Evolutionary conservation across 1,284 basidiomycete species (phyloP).

Genomic region (Acaromyces ingoldii): DNA sequence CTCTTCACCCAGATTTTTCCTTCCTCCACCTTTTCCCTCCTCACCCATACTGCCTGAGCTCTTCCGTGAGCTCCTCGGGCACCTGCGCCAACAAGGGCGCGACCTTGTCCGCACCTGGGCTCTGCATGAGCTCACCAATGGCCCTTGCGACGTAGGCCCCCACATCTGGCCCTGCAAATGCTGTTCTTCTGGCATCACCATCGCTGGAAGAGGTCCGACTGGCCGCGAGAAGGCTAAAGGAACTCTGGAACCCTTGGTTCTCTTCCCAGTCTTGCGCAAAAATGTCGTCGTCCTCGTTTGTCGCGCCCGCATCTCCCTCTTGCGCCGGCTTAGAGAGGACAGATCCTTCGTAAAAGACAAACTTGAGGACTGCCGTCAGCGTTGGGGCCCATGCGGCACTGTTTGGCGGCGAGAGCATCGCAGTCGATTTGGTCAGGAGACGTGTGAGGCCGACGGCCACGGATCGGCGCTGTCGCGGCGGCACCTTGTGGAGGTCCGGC

Average conservation of each 20-base stretch:
- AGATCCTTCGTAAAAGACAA: constrained; percentile 70
- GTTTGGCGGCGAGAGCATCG: constrained; percentile 65
- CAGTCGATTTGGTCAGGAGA: constrained; percentile 67
- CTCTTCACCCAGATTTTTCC: too few relatives aligned
- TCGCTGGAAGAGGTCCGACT: too few relatives aligned
- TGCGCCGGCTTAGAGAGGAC: constrained; percentile 63
- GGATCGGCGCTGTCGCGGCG: constrained; percentile 74
- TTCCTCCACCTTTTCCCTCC: too few relatives aligned
- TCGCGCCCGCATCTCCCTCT: too few relatives aligned
- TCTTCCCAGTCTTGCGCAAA: constrained; percentile 83
- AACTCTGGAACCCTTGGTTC: constrained; percentile 85
- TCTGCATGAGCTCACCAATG: too few relatives aligned
- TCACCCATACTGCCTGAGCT: too few relatives aligned
- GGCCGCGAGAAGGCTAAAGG: constrained; percentile 84
- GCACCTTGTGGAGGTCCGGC: constrained; percentile 74
- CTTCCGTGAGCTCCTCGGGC: too few relatives aligned
- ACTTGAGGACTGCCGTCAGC: constrained; percentile 61
- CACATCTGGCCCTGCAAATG: too few relatives aligned
- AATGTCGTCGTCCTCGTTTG: constrained; percentile 57
- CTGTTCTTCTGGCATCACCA: too few relatives aligned
- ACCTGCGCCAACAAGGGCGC: too few relatives aligned
- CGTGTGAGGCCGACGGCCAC: constrained; percentile 76
- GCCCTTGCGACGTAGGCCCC: too few relatives aligned
- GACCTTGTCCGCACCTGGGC: too few relatives aligned
- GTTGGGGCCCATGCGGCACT: constrained; percentile 36